These are phyloP conservation scores for Tephrocybe sp. DNA, from an alignment of 768 basidiomycete genomes.

Conservation along the genomic window DNA sequence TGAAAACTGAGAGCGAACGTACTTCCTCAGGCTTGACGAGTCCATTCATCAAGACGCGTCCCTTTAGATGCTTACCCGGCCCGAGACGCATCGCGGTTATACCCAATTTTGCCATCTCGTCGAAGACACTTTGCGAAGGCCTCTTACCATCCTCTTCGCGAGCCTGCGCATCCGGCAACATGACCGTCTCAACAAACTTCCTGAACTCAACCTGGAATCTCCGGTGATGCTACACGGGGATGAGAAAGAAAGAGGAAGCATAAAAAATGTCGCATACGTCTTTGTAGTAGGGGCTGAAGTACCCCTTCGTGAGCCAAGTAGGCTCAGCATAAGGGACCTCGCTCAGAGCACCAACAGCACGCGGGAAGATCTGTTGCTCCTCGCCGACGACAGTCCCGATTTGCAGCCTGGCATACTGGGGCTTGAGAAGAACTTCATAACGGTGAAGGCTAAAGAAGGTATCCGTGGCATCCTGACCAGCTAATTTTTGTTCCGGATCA, in stretches of 20 bases:
- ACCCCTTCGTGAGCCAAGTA: constrained; percentile 73
- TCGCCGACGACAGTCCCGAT: constrained; percentile 74
- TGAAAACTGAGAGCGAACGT: constrained; percentile 12
- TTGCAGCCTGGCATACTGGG: constrained; percentile 70
- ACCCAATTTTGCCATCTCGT: constrained; percentile 55
- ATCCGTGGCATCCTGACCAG: constrained; percentile 85
- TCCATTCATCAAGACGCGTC: constrained; percentile 67
- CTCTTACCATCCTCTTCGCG: constrained; percentile 83
- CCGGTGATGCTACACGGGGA: not conserved
- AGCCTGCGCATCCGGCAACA: constrained; percentile 53
- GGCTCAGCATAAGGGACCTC: constrained; percentile 88
- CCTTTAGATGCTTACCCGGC: constrained; percentile 82
- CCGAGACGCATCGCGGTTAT: constrained; percentile 77
- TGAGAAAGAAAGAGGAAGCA: constrained; percentile 36
- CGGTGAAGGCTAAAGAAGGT: constrained; percentile 88
- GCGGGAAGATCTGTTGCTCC: constrained; percentile 40
- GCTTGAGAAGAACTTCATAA: constrained; percentile 73
- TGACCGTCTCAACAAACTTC: constrained; percentile 67
- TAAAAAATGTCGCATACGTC: constrained; percentile 47
- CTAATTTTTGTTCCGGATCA: constrained; percentile 36
- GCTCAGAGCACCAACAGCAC: constrained; percentile 59
- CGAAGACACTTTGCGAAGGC: constrained; percentile 65
- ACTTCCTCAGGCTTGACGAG: constrained; percentile 75
- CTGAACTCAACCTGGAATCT: constrained; percentile 60
- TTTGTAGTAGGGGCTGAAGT: constrained; percentile 73